These are phyloP conservation scores for Dryas octopetala DNA, from an alignment of 306 rosid genomes.

Conservation along the genomic window DNA sequence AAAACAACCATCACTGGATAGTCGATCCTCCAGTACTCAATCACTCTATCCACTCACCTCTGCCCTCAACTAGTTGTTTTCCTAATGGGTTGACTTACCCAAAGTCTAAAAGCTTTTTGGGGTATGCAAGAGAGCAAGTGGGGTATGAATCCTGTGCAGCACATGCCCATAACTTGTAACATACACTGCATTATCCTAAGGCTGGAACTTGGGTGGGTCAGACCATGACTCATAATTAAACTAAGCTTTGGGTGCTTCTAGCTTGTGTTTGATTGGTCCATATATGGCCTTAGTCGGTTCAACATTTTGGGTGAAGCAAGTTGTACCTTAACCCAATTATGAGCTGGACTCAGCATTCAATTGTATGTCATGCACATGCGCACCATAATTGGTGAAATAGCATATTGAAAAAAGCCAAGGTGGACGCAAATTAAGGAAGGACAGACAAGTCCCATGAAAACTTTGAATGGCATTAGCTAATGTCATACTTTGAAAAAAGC, in stretches of 20 bases:
- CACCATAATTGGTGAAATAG: not conserved
- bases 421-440: not conserved
- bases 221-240: not conserved
- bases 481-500: too few species aligned
- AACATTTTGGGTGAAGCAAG: not conserved
- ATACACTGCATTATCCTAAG: not conserved
- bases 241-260: not conserved
- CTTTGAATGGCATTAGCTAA: not conserved
- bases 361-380: not conserved
- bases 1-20: not conserved
- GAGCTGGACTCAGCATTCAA: constrained; percentile 8
- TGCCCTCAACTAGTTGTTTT: not conserved
- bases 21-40: not conserved
- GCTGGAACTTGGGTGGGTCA: not conserved
- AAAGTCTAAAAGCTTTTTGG: not conserved
- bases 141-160: constrained; percentile 13
- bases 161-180: not conserved
- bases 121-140: not conserved
- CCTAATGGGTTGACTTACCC: not conserved
- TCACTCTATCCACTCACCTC: not conserved
- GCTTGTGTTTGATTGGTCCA: not conserved
- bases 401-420: not conserved
- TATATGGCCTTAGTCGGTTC: not conserved
- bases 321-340: not conserved
- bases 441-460: not conserved